Percentiles rank a stretch among this genome's conserved stretches.
Evolutionary conservation across 2,329 filamentous ascomycete species (phyloP).

Genomic region (Penicillium rolfsii): DNA sequence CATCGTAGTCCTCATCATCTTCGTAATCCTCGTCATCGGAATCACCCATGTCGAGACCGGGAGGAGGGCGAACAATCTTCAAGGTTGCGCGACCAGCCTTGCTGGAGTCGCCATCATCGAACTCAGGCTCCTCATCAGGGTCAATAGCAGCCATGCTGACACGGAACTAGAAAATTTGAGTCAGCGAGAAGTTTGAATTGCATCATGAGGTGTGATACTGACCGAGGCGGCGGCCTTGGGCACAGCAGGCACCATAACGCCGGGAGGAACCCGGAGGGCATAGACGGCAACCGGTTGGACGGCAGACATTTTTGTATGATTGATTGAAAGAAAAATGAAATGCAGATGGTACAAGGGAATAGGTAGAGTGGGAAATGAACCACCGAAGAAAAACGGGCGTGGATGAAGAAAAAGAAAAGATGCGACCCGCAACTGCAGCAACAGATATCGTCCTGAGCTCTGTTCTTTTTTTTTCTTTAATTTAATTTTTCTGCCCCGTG

Average conservation of each 20-base stretch:
- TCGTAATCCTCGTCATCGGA: slow-evolving; percentile 56
- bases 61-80: slow-evolving; percentile 79
- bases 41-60: slow-evolving; percentile 59
- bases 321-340: slow-evolving; percentile 9
- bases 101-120: slow-evolving; percentile 64
- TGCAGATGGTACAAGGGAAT: slow-evolving; percentile 19
- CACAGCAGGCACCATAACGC: slow-evolving; percentile 77
- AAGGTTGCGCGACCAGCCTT: slow-evolving; percentile 77
- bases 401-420: slow-evolving; percentile 32
- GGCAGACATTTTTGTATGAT: slow-evolving; percentile 48
- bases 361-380: slow-evolving; percentile 29
- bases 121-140: slow-evolving; percentile 74
- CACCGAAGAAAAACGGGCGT: slow-evolving; percentile 26
- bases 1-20: slow-evolving; percentile 50
- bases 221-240: slow-evolving; percentile 82
- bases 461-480: slow-evolving; percentile 29
- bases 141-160: slow-evolving; percentile 99
- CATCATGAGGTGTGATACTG: slow-evolving; percentile 48
- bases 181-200: slow-evolving; percentile 9
- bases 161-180: slow-evolving; percentile 69
- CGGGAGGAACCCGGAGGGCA: slow-evolving; percentile 86
- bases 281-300: slow-evolving; percentile 76
- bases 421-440: slow-evolving; percentile 26
- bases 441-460: slow-evolving; percentile 21
- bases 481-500: slow-evolving; percentile 25